phyloP scores from a whole-genome alignment of 1,139 yeast species.

The Candida gigantensis region DNA sequence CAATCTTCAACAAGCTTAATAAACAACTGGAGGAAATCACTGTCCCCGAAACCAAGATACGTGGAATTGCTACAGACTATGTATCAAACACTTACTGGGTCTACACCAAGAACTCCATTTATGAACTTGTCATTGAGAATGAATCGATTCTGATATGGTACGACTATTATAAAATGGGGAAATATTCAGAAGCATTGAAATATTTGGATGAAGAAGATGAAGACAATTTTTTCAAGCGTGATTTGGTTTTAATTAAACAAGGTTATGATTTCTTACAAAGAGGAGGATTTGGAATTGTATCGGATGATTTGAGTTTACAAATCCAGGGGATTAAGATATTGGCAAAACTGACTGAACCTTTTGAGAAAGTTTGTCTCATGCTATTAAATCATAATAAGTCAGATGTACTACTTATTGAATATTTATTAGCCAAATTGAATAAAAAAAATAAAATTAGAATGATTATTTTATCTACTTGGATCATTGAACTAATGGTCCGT shows the following conservation, averaged over 20 bases:
- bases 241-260: conserved; percentile 60
- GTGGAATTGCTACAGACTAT: conserved; percentile 65
- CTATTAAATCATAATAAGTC: conserved; percentile 48
- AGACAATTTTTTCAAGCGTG: conserved; percentile 38
- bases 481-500: conserved; percentile 58
- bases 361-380: conserved; percentile 70
- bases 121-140: conserved; percentile 60
- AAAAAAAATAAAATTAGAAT: conserved; percentile 52
- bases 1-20: conserved; percentile 29
- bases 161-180: conserved; percentile 58
- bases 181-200: conserved; percentile 68
- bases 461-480: conserved; percentile 76
- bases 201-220: conserved; percentile 36
- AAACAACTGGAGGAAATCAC: conserved; percentile 14
- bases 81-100: conserved; percentile 31
- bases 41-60: conserved; percentile 35
- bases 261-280: conserved; percentile 57
- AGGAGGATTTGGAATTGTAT: conserved; percentile 42
- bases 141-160: conserved; percentile 81
- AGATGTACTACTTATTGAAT: conserved; percentile 48
- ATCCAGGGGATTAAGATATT: conserved; percentile 60
- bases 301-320: conserved; percentile 28
- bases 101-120: conserved; percentile 20
- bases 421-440: conserved; percentile 52
- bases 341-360: conserved; percentile 65